phyloP scores from a whole-genome alignment of 2,329 filamentous ascomycete species.

The Aureobasidium sp. region DNA sequence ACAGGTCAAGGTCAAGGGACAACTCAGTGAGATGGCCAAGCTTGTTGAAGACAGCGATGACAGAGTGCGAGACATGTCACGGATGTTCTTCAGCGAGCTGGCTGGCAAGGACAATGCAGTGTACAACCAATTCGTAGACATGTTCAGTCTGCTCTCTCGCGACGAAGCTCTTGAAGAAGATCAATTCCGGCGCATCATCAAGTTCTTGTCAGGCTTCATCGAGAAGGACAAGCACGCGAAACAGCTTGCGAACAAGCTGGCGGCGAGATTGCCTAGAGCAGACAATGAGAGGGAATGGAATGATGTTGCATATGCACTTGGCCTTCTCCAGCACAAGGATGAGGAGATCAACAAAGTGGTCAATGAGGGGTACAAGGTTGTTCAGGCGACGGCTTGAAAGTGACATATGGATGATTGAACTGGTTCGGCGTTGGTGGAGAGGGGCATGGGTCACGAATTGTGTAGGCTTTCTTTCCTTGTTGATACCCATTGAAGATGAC shows the following conservation, averaged over 20 bases:
- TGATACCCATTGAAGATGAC: constrained; percentile 7
- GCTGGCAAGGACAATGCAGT: constrained; percentile 98
- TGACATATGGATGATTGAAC: neutral
- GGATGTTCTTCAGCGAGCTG: constrained; percentile 98
- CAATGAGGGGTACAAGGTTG: constrained; percentile 60
- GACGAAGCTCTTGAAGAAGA: constrained; percentile 78
- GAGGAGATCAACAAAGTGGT: constrained; percentile 78
- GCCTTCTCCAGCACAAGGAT: constrained; percentile 84
- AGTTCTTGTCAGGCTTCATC: constrained; percentile 90
- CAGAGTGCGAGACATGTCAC: constrained; percentile 82
- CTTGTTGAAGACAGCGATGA: constrained; percentile 96
- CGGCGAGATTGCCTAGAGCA: constrained; percentile 74
- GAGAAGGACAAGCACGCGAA: constrained; percentile 99
- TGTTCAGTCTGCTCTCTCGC: constrained; percentile 88
- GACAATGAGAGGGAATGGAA: constrained; percentile 96
- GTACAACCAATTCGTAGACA: constrained; percentile 99
- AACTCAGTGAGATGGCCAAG: constrained; percentile 98
- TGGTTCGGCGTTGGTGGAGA: neutral
- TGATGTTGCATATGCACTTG: constrained; percentile 88
- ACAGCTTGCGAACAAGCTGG: constrained; percentile 86
- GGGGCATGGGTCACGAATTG: neutral
- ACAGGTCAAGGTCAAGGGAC: constrained; percentile 98
- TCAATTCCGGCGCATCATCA: constrained; percentile 76
- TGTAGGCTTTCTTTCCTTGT: constrained; percentile 2
- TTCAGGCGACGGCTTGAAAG: constrained; percentile 36